phyloP scores from a whole-genome alignment of 495 filamentous ascomycete genomes.

The Aspergillus campestris region DNA sequence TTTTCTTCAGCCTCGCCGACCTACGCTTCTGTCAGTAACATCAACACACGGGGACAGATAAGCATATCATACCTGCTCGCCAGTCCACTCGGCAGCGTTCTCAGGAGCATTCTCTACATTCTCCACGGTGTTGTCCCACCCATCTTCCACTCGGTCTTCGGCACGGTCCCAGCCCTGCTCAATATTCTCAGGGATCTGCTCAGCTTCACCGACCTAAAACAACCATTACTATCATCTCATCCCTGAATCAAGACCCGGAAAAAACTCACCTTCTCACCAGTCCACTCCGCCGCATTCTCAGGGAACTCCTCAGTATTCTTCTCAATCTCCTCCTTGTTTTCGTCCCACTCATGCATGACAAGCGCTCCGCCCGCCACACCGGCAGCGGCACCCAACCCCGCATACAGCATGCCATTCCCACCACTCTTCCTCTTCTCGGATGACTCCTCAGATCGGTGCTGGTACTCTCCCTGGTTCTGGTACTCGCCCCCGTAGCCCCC shows the following conservation, averaged over 20 bases:
- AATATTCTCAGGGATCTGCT: conserved; percentile 24
- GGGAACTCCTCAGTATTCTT: conserved; percentile 29
- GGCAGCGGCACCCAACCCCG: conserved; percentile 40
- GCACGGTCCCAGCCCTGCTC: conserved; percentile 20
- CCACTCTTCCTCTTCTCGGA: conserved; percentile 31
- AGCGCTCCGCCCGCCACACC: conserved; percentile 46
- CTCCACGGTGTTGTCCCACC: conserved; percentile 21
- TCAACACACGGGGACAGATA: no score
- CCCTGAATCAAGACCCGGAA: no score
- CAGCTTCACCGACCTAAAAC: conserved; percentile 25
- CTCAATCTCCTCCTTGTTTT: conserved; percentile 22
- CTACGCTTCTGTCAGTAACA: conserved; percentile 1
- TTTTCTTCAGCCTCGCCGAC: conserved; percentile 25
- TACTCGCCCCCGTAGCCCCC: conserved; percentile 7
- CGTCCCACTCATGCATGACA: conserved; percentile 34
- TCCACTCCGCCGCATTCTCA: conserved; percentile 31
- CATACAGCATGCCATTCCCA: conserved; percentile 29
- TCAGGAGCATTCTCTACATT: conserved; percentile 30
- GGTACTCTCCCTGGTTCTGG: neutral
- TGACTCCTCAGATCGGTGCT: conserved; percentile 11
- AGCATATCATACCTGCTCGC: no score
- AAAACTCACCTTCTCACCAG: conserved; percentile 22
- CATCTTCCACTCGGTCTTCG: conserved; percentile 21
- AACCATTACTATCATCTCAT: neutral
- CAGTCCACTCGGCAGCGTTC: conserved; percentile 27